phyloP scores from a whole-genome alignment of 345 rosid genomes.

The Hibiscus syriacus region DNA sequence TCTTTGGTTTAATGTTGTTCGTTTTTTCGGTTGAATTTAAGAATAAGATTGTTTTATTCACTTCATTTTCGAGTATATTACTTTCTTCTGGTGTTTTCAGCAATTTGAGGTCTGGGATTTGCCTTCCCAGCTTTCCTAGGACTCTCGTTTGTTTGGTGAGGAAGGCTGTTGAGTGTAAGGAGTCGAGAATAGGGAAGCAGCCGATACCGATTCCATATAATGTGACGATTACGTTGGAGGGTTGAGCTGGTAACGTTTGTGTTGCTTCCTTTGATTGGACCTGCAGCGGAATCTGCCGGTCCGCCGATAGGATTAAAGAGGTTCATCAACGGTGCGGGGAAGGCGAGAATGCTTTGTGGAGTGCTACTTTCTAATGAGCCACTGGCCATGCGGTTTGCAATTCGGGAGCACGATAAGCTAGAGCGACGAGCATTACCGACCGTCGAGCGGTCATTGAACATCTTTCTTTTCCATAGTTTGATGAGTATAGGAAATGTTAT shows the following conservation, averaged over 20 bases:
- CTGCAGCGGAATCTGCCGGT: conserved; percentile 94
- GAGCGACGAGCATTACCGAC: background rate
- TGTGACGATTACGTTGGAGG: conserved; percentile 63
- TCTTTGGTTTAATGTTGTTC: background rate
- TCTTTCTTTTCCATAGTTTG: conserved; percentile 13
- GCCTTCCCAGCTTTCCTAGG: conserved; percentile 25
- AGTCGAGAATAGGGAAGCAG: conserved; percentile 94
- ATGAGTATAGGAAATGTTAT: conserved; percentile 19
- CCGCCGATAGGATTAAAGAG: conserved; percentile 81
- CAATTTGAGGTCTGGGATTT: conserved; percentile 51
- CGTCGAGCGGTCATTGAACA: background rate
- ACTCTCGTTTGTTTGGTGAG: conserved; percentile 33
- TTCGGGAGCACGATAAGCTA: conserved; percentile 28
- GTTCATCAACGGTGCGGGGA: conserved; percentile 91
- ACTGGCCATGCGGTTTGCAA: conserved; percentile 21
- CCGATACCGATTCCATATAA: conserved; percentile 67
- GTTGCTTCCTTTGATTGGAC: conserved; percentile 96
- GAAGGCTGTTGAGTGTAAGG: conserved; percentile 67
- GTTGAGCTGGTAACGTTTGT: conserved; percentile 88
- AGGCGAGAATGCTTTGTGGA: conserved; percentile 85
- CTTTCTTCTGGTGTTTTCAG: conserved; percentile 28
- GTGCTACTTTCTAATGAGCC: conserved; percentile 46
- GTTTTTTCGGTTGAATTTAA: background rate
- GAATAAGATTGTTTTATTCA: background rate
- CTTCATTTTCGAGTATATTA: background rate